Conservation (phyloP, 805 yeast genomes). For the Wickerhamiella australiensis region DNA sequence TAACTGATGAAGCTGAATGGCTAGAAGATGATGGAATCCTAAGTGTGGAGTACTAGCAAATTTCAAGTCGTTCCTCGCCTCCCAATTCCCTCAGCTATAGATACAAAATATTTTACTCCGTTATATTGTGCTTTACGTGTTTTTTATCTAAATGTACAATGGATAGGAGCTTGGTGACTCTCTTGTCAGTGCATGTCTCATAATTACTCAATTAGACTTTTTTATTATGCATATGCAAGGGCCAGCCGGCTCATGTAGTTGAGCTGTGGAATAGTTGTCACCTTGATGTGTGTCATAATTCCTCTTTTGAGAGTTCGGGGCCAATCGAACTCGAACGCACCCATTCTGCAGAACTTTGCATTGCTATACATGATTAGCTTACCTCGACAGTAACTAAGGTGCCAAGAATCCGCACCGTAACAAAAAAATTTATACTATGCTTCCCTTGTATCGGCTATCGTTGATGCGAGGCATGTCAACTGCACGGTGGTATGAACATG, state of each 20-base stretch:
- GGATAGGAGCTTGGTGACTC: no score
- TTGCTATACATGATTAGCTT: background rate
- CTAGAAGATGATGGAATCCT: background rate
- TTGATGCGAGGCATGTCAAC: background rate
- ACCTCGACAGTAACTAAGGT: background rate
- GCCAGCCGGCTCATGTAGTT: background rate
- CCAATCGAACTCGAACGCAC: no score
- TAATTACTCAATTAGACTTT: background rate
- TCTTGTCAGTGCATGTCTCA: background rate
- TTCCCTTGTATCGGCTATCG: background rate
- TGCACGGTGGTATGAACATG: background rate
- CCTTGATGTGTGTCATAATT: no score
- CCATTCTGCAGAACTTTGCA: background rate
- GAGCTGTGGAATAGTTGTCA: background rate
- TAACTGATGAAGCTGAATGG: background rate
- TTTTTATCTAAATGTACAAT: no score
- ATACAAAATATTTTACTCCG: no score
- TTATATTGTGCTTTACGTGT: no score
- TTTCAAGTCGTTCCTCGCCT: no score
- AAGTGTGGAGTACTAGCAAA: background rate
- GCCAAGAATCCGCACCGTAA: background rate
- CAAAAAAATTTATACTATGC: background rate
- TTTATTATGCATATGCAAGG: background rate
- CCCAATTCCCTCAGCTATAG: no score
- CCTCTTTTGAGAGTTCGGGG: no score